Evolutionary conservation across 2,329 filamentous ascomycete genomes (phyloP), one percentile per base, ranked within the genome.

Genomic region (Pestalotiopsis sp.): DNA sequence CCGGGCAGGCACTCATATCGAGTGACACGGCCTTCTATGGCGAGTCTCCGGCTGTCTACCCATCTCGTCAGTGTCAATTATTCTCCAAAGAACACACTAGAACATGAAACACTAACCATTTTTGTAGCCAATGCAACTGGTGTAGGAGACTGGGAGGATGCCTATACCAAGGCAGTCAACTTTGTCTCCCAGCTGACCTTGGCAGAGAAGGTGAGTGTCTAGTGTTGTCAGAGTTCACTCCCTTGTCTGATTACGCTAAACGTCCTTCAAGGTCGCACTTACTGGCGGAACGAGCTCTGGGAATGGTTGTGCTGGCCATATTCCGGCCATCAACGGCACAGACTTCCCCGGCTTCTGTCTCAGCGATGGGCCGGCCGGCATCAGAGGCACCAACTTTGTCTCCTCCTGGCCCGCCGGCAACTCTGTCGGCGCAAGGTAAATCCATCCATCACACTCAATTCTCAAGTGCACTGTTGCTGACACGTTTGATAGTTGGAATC

Each of bases 401-500:
- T 82, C 80, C 31, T 79, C 80, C 66, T 84, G 82, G 77, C 76
- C 78, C 1, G 78, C 81, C 1, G 92, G 91, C 67, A 83, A 93
- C 67, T 92, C 91, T 67, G 87, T 92, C 17, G 81, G 81, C 72
- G 80, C 78, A n/a, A 82, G 76, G 76, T 78, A 70, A 60, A 38
- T 49, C 13, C 5, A 23, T 27, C 13, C 20, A 6, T 20, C 31
- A 39, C 36, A 23, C 9, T 13, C 9, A 6, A 52, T 64, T 27
- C 17, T 27, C 17, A 52, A n/a, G 1, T 49, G 11, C 11, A n/a
- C 20, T 31, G 17, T 17, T 0, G 5, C 62, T 65, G 20, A 65
- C n/a, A 20, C 1, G 1, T 17, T 11, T 23, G 17, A 13, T 38
- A 78, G 77, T 65, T 97, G 93, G 92, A 92, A 95, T 78, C 90